Evolutionary conservation across 2,329 filamentous ascomycete genomes (phyloP).

Genomic region (Bertia moriformis): DNA sequence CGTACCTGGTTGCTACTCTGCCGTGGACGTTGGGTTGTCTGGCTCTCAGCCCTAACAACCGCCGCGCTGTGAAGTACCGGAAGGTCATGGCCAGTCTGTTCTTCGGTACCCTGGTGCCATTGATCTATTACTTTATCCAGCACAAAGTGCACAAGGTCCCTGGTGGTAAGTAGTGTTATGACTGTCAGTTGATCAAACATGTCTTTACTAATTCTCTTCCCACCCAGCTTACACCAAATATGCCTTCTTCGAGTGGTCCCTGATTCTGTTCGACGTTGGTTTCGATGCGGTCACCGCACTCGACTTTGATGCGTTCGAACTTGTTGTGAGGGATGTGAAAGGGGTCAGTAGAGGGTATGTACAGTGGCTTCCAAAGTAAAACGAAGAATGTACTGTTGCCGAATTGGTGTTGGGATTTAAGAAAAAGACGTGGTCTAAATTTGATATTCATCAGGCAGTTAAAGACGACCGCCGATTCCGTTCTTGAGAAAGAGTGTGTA

Average conservation of each 20-base stretch:
- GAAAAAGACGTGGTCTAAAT: not conserved
- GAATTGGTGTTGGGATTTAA: not conserved
- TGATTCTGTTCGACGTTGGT: constrained; percentile 86
- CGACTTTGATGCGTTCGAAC: constrained; percentile 79
- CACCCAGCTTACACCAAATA: constrained; percentile 81
- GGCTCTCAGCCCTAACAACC: constrained; percentile 53
- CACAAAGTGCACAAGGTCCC: constrained; percentile 92
- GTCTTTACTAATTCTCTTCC: constrained; percentile 1
- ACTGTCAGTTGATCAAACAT: not conserved
- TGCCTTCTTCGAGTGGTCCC: constrained; percentile 92
- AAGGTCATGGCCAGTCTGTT: constrained; percentile 74
- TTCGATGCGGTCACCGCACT: constrained; percentile 91
- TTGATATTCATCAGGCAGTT: not conserved
- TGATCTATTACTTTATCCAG: constrained; percentile 96
- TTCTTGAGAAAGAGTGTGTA: constrained; percentile 1
- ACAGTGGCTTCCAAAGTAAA: constrained; percentile 1
- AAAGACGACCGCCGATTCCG: not conserved
- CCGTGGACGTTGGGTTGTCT: constrained; percentile 92
- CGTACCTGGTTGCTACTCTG: constrained; percentile 82
- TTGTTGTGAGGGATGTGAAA: constrained; percentile 77
- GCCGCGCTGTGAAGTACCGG: constrained; percentile 63
- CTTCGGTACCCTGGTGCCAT: constrained; percentile 76
- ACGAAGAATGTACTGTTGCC: not conserved
- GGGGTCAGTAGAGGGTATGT: constrained; percentile 47
- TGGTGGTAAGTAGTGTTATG: constrained; percentile 54